Conservation (phyloP, 441 rosid genomes). For the Pelargonium exstipulatum region DNA sequence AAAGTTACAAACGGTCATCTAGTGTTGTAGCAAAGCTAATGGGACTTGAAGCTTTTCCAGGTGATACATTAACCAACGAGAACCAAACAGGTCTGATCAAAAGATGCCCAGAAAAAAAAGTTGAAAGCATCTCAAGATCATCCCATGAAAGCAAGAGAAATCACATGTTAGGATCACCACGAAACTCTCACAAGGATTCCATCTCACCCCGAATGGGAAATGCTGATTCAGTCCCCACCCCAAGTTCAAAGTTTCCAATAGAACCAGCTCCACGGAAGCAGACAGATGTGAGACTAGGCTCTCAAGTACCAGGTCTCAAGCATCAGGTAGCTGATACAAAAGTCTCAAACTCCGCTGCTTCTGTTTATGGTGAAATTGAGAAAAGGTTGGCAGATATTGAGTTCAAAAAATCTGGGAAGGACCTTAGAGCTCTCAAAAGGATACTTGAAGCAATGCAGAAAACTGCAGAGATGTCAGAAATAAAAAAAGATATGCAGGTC, state of each 20-base stretch:
- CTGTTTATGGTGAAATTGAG: slow-evolving; percentile 80
- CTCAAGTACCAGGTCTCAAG: slow-evolving; percentile 34
- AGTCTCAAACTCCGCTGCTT: slow-evolving; percentile 28
- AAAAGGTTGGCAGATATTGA: slow-evolving; percentile 67
- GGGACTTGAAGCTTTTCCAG: slow-evolving; percentile 73
- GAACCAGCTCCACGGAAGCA: slow-evolving; percentile 74
- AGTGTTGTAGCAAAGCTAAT: slow-evolving; percentile 80
- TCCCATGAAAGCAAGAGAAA: slow-evolving; percentile 34
- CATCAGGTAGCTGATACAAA: slow-evolving; percentile 27
- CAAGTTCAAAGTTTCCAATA: slow-evolving; percentile 46
- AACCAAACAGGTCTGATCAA: slow-evolving; percentile 20
- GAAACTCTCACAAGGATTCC: slow-evolving; percentile 39
- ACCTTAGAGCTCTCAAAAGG: slow-evolving; percentile 83
- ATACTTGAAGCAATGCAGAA: slow-evolving; percentile 86
- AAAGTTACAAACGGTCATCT: slow-evolving; percentile 50
- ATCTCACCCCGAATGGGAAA: slow-evolving; percentile 35
- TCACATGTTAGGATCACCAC: too few relatives aligned
- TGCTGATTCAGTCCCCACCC: slow-evolving; percentile 34
- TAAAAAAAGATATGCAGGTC: slow-evolving; percentile 35
- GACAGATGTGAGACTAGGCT: slow-evolving; percentile 39
- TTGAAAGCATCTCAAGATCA: slow-evolving; percentile 22
- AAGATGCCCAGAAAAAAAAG: slow-evolving; percentile 23
- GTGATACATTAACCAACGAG: slow-evolving; percentile 26
- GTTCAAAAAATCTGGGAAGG: slow-evolving; percentile 76
- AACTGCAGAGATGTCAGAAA: slow-evolving; percentile 39